Percentiles rank a stretch among this genome's conserved stretches.
Evolutionary conservation across 495 filamentous ascomycete genomes (phyloP).

Genomic region (Hyaloscypha variabilis): DNA sequence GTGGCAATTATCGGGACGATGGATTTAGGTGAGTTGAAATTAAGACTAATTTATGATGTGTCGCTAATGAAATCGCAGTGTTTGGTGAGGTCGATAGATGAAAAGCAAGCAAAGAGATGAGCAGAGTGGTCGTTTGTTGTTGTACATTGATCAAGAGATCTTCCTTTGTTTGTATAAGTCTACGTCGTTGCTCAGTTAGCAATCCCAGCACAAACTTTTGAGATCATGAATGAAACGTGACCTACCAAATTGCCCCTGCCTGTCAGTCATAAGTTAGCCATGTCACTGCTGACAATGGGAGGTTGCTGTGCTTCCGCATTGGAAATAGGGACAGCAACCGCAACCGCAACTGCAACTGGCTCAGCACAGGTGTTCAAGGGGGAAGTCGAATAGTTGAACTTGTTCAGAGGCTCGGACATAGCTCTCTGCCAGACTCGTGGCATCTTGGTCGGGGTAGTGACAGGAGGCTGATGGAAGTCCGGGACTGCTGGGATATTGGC

Average conservation of each 20-base stretch:
- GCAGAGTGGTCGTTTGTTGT: constrained; percentile 14
- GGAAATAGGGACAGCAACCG: background rate
- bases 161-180: constrained; percentile 32
- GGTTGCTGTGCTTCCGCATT: background rate
- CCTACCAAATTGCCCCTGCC: background rate
- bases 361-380: background rate
- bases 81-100: constrained; percentile 74
- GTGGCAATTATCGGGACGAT: constrained; percentile 96
- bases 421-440: background rate
- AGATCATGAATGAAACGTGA: background rate
- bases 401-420: background rate
- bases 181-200: constrained; percentile 26
- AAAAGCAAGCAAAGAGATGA: constrained; percentile 19
- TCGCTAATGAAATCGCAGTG: constrained; percentile 30
- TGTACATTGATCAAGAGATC: constrained; percentile 29
- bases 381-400: background rate
- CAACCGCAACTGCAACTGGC: background rate
- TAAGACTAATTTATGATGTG: background rate
- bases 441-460: background rate
- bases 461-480: background rate
- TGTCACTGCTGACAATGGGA: constrained; percentile 26
- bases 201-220: constrained; percentile 24
- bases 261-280: constrained; percentile 3
- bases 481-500: constrained; percentile 1
- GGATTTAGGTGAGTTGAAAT: constrained; percentile 65